Conservation (phyloP, 1,139 yeast genomes). For the Saccharomyces hybrid region DNA sequence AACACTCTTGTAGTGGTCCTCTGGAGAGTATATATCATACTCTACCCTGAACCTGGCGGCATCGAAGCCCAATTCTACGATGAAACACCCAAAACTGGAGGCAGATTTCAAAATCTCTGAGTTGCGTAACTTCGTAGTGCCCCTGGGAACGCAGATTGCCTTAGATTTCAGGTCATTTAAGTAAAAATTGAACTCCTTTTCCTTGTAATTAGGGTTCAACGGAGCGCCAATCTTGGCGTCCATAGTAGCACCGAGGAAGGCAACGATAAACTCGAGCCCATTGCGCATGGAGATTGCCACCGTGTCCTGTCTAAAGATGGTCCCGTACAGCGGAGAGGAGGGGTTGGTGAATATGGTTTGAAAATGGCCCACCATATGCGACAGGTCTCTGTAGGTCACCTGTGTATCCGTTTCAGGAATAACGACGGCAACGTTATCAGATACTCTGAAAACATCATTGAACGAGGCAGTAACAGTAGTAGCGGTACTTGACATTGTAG, state of each 20-base stretch:
- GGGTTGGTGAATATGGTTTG: slow-evolving; percentile 37
- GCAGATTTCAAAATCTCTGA: slow-evolving; percentile 47
- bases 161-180: slow-evolving; percentile 50
- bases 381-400: slow-evolving; percentile 36
- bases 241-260: slow-evolving; percentile 49
- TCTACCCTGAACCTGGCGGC: slow-evolving; percentile 35
- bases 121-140: slow-evolving; percentile 29
- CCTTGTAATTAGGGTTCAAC: slow-evolving; percentile 52
- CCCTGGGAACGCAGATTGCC: slow-evolving; percentile 50
- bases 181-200: slow-evolving; percentile 54
- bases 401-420: slow-evolving; percentile 34
- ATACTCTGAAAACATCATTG: slow-evolving; percentile 30
- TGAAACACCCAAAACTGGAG: slow-evolving; percentile 37
- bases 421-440: slow-evolving; percentile 35
- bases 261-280: slow-evolving; percentile 46
- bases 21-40: slow-evolving; percentile 35
- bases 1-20: slow-evolving; percentile 20
- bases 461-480: slow-evolving; percentile 22
- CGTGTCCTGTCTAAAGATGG: slow-evolving; percentile 36
- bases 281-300: slow-evolving; percentile 56
- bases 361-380: slow-evolving; percentile 37
- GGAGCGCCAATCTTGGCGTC: slow-evolving; percentile 57
- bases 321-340: slow-evolving; percentile 34
- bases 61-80: slow-evolving; percentile 47
- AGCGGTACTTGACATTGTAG: not conserved